These are phyloP conservation scores for Syncephalastrum sp. DNA, from an alignment of 371 early-diverging fungal genomes.

Conservation along the genomic window DNA sequence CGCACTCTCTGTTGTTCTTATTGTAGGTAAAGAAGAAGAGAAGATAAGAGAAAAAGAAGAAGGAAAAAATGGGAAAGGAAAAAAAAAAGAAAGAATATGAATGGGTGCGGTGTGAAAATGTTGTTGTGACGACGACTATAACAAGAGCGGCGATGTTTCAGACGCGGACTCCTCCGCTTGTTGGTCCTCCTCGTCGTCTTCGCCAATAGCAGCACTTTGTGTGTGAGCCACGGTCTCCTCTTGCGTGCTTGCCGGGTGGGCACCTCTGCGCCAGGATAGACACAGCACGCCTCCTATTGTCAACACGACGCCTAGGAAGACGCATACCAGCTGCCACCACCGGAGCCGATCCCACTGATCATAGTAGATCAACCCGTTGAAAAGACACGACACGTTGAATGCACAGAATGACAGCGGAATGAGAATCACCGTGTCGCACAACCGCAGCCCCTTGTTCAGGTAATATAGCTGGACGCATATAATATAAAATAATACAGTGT, in stretches of 20 bases:
- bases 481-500: background rate
- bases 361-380: conserved; percentile 81
- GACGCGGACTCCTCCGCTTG: too few species aligned
- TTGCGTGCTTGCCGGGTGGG: conserved; percentile 4
- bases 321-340: conserved; percentile 64
- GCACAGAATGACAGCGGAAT: conserved; percentile 80
- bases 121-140: too few species aligned
- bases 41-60: too few species aligned
- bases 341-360: conserved; percentile 69
- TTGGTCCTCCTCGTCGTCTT: too few species aligned
- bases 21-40: too few species aligned
- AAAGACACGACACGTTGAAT: conserved; percentile 74
- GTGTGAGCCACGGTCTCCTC: conserved; percentile 12
- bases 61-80: too few species aligned
- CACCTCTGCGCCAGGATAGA: conserved; percentile 52
- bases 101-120: too few species aligned
- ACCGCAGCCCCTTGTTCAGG: conserved; percentile 71
- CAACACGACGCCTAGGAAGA: conserved; percentile 63
- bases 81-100: too few species aligned
- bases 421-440: conserved; percentile 78
- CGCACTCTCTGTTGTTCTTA: too few species aligned
- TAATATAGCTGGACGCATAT: conserved; percentile 60
- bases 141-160: too few species aligned
- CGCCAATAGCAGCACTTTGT: conserved; percentile 1
- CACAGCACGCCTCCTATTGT: conserved; percentile 67